Evolutionary conservation across 352 stramenopile genomes (phyloP).

Genomic region (Discostella stelligera): DNA sequence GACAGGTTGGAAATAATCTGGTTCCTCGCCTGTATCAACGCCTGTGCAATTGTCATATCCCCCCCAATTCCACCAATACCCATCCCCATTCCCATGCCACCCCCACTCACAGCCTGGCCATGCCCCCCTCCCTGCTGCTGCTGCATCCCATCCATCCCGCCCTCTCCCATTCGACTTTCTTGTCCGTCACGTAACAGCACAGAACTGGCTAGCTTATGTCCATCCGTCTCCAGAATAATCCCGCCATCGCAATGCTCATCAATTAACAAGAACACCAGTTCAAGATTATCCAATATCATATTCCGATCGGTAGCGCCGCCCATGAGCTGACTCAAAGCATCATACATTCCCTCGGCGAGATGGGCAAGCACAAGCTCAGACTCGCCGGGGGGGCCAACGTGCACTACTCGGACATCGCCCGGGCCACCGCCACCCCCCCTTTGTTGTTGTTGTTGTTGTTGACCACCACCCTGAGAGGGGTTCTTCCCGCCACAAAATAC

Average conservation of each 20-base stretch:
- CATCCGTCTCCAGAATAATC: constrained; percentile 78
- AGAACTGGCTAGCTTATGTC: constrained; percentile 62
- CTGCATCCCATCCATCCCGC: constrained; percentile 25
- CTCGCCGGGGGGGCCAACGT: constrained; percentile 69
- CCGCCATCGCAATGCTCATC: constrained; percentile 81
- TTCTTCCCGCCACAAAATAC: constrained; percentile 68
- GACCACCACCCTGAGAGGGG: neutral
- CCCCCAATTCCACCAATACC: constrained; percentile 48
- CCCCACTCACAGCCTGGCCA: constrained; percentile 4
- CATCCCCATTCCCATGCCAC: constrained; percentile 1
- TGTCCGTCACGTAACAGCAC: constrained; percentile 68
- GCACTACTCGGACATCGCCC: constrained; percentile 66
- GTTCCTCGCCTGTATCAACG: constrained; percentile 72
- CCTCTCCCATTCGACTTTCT: constrained; percentile 29
- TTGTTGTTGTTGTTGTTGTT: too few species aligned
- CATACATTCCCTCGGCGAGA: constrained; percentile 80
- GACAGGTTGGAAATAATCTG: constrained; percentile 69
- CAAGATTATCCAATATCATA: constrained; percentile 83
- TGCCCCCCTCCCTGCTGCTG: neutral
- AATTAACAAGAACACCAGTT: constrained; percentile 81
- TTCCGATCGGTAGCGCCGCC: constrained; percentile 69
- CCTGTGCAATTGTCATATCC: constrained; percentile 80
- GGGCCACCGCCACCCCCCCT: constrained; percentile 1
- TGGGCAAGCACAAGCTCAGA: constrained; percentile 74
- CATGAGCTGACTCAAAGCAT: constrained; percentile 74